phyloP scores from a whole-genome alignment of 2,329 filamentous ascomycete species.

The Gaeumannomyces sp. region DNA sequence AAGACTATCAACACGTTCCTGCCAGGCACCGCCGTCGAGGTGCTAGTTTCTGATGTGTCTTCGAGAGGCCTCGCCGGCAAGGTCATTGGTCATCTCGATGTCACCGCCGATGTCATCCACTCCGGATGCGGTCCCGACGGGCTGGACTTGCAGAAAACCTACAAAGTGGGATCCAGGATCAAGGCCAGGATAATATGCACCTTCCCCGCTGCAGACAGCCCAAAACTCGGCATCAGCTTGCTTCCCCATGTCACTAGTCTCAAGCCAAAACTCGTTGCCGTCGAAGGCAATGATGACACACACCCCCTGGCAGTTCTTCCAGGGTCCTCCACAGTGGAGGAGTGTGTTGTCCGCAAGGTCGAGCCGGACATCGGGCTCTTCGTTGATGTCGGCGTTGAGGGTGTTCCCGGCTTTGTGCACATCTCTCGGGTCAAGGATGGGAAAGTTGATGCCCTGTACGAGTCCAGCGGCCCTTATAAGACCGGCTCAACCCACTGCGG shows the following conservation, averaged over 20 bases:
- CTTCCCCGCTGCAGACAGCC: slow-evolving; percentile 70
- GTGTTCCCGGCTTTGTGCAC: slow-evolving; percentile 81
- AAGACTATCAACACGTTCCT: slow-evolving; percentile 86
- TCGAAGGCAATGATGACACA: slow-evolving; percentile 23
- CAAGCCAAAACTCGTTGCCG: slow-evolving; percentile 34
- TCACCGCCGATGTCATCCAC: slow-evolving; percentile 85
- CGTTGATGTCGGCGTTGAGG: slow-evolving; percentile 60
- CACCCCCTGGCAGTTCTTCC: slow-evolving; percentile 54
- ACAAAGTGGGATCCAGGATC: slow-evolving; percentile 76
- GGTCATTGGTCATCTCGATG: slow-evolving; percentile 84
- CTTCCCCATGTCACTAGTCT: slow-evolving; percentile 77
- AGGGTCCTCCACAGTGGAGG: slow-evolving; percentile 69
- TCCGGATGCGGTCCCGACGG: slow-evolving; percentile 68
- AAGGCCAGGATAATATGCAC: slow-evolving; percentile 85
- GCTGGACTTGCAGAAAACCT: slow-evolving; percentile 66
- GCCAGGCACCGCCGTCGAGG: slow-evolving; percentile 83
- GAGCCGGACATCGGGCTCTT: slow-evolving; percentile 78
- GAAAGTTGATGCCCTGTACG: slow-evolving; percentile 77
- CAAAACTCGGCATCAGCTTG: slow-evolving; percentile 82
- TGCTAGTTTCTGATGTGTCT: slow-evolving; percentile 72
- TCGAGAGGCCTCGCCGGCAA: slow-evolving; percentile 77
- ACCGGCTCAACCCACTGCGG: slow-evolving; percentile 72
- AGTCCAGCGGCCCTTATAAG: slow-evolving; percentile 71
- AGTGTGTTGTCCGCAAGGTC: slow-evolving; percentile 73
- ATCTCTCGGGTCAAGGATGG: slow-evolving; percentile 88